Conservation (phyloP, 2,329 filamentous ascomycete genomes). For the Trichoderma cornu-damae region DNA sequence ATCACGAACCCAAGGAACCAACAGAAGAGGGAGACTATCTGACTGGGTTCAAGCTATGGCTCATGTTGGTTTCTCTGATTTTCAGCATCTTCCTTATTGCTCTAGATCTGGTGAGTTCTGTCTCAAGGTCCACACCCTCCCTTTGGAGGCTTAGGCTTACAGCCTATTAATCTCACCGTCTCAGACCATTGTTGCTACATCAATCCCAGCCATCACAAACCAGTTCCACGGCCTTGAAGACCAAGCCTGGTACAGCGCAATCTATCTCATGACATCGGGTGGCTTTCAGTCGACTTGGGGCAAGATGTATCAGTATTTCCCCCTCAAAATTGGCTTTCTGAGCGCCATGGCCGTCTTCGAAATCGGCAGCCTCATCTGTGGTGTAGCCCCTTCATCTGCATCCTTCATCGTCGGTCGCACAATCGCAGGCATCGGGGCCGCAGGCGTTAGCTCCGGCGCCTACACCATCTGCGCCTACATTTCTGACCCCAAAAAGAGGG, state of each 20-base stretch:
- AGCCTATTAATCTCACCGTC: neutral
- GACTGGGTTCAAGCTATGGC: slow-evolving; percentile 3
- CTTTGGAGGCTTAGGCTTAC: accelerated
- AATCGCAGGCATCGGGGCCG: slow-evolving; percentile 39
- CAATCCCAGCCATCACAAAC: slow-evolving; percentile 47
- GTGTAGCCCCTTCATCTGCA: slow-evolving; percentile 31
- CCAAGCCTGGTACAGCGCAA: slow-evolving; percentile 51
- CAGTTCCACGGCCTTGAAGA: slow-evolving; percentile 42
- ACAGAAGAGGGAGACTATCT: neutral
- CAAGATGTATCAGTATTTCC: slow-evolving; percentile 43
- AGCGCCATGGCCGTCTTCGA: slow-evolving; percentile 43
- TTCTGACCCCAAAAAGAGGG: slow-evolving; percentile 24
- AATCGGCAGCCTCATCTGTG: slow-evolving; percentile 45
- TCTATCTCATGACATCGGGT: slow-evolving; percentile 41
- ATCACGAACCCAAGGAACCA: neutral
- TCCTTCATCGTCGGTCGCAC: slow-evolving; percentile 44
- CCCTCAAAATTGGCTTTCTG: slow-evolving; percentile 42
- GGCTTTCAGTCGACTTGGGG: slow-evolving; percentile 37
- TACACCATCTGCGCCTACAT: slow-evolving; percentile 42
- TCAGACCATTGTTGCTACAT: slow-evolving; percentile 46
- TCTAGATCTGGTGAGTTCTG: slow-evolving; percentile 33
- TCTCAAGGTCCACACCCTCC: too few relatives aligned
- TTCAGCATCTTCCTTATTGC: slow-evolving; percentile 40
- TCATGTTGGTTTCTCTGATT: slow-evolving; percentile 38
- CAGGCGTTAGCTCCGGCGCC: slow-evolving; percentile 40